phyloP scores from a whole-genome alignment of 2,329 filamentous ascomycete species.

The Ophiostoma novo-ulmi region DNA sequence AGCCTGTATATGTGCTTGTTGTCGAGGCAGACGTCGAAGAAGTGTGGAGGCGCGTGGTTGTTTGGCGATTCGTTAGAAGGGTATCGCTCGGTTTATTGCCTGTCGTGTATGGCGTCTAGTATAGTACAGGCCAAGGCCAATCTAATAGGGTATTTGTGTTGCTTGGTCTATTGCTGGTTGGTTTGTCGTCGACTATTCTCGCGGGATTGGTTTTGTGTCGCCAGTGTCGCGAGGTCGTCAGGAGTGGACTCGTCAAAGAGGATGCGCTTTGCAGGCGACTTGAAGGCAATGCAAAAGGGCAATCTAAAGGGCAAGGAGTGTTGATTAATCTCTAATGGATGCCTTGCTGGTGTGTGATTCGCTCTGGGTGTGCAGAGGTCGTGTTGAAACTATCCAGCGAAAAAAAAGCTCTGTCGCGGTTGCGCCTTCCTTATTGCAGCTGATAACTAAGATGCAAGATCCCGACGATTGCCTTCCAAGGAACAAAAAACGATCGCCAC shows the following conservation, averaged over 20 bases:
- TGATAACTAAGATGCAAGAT: background rate
- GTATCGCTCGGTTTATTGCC: background rate
- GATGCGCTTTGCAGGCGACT: background rate
- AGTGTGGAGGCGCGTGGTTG: too few relatives aligned
- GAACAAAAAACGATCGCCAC: slow-evolving; percentile 15
- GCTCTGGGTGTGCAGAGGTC: background rate
- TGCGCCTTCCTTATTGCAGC: background rate
- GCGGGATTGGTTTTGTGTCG: background rate
- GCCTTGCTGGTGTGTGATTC: background rate
- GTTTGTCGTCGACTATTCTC: background rate
- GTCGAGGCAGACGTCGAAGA: background rate
- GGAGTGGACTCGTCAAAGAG: background rate
- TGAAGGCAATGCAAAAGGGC: background rate
- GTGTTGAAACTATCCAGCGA: background rate
- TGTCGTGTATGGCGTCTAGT: background rate
- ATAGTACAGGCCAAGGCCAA: background rate
- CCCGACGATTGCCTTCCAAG: background rate
- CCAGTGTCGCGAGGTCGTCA: background rate
- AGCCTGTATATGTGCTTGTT: background rate
- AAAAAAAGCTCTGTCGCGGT: background rate
- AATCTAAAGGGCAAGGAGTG: background rate
- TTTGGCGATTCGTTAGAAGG: background rate
- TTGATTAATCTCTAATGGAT: background rate
- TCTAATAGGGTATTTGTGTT: background rate
- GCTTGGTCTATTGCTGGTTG: background rate